phyloP scores from a whole-genome alignment of 2,329 filamentous ascomycete species.

The Tympanopsis confertula region DNA sequence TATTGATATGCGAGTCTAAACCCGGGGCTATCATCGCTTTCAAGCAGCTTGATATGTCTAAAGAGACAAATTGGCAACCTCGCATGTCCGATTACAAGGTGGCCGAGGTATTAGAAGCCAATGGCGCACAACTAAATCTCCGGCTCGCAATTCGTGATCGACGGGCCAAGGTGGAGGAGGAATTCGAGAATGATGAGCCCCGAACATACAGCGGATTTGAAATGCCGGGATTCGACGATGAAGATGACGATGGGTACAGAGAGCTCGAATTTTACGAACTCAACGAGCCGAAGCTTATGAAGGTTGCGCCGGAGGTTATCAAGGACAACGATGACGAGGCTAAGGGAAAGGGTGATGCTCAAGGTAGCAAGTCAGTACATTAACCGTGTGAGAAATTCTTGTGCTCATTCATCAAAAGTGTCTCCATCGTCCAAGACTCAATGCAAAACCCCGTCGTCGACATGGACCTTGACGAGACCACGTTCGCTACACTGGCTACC shows the following conservation, averaged over 20 bases:
- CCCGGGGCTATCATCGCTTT: slow-evolving; percentile 28
- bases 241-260: slow-evolving; percentile 26
- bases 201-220: slow-evolving; percentile 42
- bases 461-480: background rate
- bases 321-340: slow-evolving; percentile 3
- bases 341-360: background rate
- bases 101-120: slow-evolving; percentile 31
- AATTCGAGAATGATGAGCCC: slow-evolving; percentile 28
- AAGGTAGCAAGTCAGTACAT: background rate
- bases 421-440: background rate
- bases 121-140: slow-evolving; percentile 25
- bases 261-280: slow-evolving; percentile 29
- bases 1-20: slow-evolving; percentile 17
- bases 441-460: background rate
- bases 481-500: background rate
- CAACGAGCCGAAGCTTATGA: slow-evolving; percentile 33
- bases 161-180: slow-evolving; percentile 19
- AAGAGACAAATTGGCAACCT: slow-evolving; percentile 31
- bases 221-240: slow-evolving; percentile 34
- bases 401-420: background rate
- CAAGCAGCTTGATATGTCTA: slow-evolving; percentile 31
- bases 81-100: slow-evolving; percentile 34
- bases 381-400: background rate
- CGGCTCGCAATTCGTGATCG: slow-evolving; percentile 36
- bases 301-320: slow-evolving; percentile 8